Conservation (phyloP, 2,329 filamentous ascomycete genomes). For the Diplocarpon mali region DNA sequence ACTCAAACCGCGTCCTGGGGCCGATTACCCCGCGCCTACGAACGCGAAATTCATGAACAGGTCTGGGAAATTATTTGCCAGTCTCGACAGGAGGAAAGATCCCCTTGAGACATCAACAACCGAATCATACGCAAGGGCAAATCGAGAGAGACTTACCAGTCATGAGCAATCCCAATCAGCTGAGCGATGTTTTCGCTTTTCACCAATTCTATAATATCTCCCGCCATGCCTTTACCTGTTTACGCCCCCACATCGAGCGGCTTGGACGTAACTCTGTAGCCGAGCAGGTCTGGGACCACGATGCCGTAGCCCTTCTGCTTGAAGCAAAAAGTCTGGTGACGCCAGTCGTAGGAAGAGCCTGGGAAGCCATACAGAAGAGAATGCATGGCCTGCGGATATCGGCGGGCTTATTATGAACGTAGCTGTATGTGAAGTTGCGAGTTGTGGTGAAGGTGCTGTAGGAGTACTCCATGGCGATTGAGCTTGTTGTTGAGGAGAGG, state of each 20-base stretch:
- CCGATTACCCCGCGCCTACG: constrained; percentile 12
- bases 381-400: constrained; percentile 25
- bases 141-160: constrained; percentile 5
- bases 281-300: constrained; percentile 32
- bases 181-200: constrained; percentile 12
- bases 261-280: constrained; percentile 29
- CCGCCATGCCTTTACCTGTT: constrained; percentile 24
- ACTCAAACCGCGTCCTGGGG: constrained; percentile 7
- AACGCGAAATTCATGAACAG: constrained; percentile 14
- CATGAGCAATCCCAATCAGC: constrained; percentile 9
- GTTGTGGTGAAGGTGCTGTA: constrained; percentile 1
- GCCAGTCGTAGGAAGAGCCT: constrained; percentile 34
- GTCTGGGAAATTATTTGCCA: constrained; percentile 11
- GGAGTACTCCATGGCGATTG: neutral
- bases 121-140: neutral
- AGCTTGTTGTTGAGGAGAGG: neutral
- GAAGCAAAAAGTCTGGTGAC: constrained; percentile 16
- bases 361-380: constrained; percentile 39
- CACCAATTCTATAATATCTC: constrained; percentile 27
- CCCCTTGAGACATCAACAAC: constrained; percentile 5
- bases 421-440: constrained; percentile 17
- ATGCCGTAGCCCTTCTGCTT: constrained; percentile 30
- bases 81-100: constrained; percentile 13
- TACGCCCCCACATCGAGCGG: constrained; percentile 24
- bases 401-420: constrained; percentile 21